phyloP scores from a whole-genome alignment of 2,329 filamentous ascomycete genomes.

The Mycosphaerella arachidis region DNA sequence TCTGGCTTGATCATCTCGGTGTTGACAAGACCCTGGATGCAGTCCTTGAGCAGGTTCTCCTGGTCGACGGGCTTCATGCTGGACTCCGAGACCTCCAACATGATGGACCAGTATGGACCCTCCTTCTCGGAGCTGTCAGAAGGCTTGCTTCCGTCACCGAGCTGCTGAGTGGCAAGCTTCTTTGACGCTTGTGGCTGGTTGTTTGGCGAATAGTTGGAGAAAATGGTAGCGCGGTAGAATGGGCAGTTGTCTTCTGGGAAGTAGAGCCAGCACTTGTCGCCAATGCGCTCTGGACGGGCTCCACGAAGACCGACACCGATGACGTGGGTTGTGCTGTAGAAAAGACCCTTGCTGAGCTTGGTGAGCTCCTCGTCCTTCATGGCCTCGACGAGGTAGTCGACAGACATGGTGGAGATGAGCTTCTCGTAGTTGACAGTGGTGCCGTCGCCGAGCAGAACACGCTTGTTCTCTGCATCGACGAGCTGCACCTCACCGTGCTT shows the following conservation, averaged over 20 bases:
- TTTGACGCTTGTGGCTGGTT: constrained; percentile 82
- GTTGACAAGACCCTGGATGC: constrained; percentile 94
- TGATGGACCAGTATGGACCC: constrained; percentile 99
- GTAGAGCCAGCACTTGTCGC: constrained; percentile 99
- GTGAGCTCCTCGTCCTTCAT: constrained; percentile 86
- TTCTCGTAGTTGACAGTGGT: constrained; percentile 87
- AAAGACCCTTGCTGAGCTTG: constrained; percentile 80
- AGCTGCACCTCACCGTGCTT: constrained; percentile 77
- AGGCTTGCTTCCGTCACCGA: constrained; percentile 80
- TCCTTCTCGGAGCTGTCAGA: constrained; percentile 67
- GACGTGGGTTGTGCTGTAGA: constrained; percentile 96
- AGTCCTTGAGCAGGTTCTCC: constrained; percentile 79
- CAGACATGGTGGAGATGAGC: constrained; percentile 92
- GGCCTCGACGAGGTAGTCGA: constrained; percentile 79
- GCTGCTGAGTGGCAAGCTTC: constrained; percentile 81
- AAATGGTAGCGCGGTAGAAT: constrained; percentile 99
- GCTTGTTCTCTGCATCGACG: constrained; percentile 81
- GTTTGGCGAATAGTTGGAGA: constrained; percentile 99
- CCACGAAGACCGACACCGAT: constrained; percentile 94
- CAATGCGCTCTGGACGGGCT: constrained; percentile 86
- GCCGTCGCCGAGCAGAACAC: constrained; percentile 76
- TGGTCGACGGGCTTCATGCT: constrained; percentile 89
- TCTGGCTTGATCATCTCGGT: constrained; percentile 88
- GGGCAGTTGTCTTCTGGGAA: constrained; percentile 98
- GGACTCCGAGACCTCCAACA: constrained; percentile 97